Evolutionary conservation across 768 basidiomycete species (phyloP), one percentile per base, ranked within the genome.

Genomic region (Leccinellum luteum): DNA sequence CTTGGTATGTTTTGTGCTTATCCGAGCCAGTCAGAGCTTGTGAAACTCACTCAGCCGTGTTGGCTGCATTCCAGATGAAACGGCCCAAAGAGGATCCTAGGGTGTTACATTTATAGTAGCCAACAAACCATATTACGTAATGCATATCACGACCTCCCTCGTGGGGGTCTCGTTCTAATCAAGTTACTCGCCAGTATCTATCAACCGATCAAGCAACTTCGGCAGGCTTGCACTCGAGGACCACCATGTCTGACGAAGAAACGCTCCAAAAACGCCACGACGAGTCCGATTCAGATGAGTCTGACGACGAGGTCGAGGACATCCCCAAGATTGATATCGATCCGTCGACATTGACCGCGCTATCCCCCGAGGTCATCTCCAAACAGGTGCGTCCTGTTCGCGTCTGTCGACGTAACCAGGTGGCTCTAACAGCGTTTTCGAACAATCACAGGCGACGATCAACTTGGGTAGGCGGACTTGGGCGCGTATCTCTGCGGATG

Each of bases 341-440:
- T 78, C 76, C 81, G 15, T 80, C 89, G 38, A 90, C 84, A 68
- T 79, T 97, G 68, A 92, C 92, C 17, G 91, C 94, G 55, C 80
- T 97, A 49, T 92, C 90, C 15, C 92, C 92, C 31, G 85, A 93
- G 69, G 91, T 94, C 64, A 93, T 93, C 69, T 90, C 90, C 62
- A 93, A 92, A 81, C 91, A 93, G 78, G 92, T 91, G 64, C 66
- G 86, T 61, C 21, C n/a, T 19, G 2, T 3, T 28, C 32, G 19
- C 12, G 5, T 8, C 25, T 12, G 19, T 41, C n/a, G 10, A 10
- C 4, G 45, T 48, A 30, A 31, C 14, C 8, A 4, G 21, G 23
- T 14, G 2, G 30, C 19, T 43, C 53, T 52, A 66, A 61, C 50
- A 9, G 19, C 52, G 50, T n/a, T 38, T 38, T n/a, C 17, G 8